phyloP scores from a whole-genome alignment of 306 rosid species.

The Begonia fuchsioides region DNA sequence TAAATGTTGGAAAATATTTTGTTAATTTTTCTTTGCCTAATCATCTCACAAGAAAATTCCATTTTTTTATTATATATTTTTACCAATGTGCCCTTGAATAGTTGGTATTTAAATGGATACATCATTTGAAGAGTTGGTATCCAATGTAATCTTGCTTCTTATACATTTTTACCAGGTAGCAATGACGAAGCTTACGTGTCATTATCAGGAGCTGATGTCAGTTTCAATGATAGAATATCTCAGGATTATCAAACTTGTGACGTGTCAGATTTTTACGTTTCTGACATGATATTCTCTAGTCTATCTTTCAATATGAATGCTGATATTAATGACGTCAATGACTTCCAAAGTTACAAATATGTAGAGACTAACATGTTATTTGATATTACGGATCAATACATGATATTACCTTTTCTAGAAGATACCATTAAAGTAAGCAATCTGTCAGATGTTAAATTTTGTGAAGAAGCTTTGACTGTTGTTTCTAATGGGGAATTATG shows the following conservation, averaged over 20 bases:
- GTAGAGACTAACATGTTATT: constrained; percentile 36
- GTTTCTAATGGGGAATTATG: constrained; percentile 44
- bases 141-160: constrained; percentile 2
- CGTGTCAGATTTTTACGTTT: constrained; percentile 75
- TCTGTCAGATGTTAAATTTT: constrained; percentile 26
- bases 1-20: too few species aligned
- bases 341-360: constrained; percentile 37
- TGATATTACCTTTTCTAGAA: constrained; percentile 71
- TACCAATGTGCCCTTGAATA: neutral
- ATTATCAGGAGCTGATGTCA: constrained; percentile 39
- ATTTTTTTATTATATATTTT: too few species aligned
- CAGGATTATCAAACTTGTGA: constrained; percentile 56
- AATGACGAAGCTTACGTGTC: constrained; percentile 26
- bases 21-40: too few species aligned
- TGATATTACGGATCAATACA: constrained; percentile 60
- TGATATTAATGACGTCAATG: constrained; percentile 28
- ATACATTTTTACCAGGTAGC: constrained; percentile 18
- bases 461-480: constrained; percentile 36
- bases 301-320: constrained; percentile 49
- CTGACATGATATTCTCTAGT: constrained; percentile 86
- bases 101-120: neutral
- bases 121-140: constrained; percentile 2
- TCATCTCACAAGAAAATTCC: too few species aligned
- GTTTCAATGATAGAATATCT: constrained; percentile 32
- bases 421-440: constrained; percentile 36